Evolutionary conservation across 2,329 filamentous ascomycete genomes (phyloP).

Genomic region (Blumeria hordei): DNA sequence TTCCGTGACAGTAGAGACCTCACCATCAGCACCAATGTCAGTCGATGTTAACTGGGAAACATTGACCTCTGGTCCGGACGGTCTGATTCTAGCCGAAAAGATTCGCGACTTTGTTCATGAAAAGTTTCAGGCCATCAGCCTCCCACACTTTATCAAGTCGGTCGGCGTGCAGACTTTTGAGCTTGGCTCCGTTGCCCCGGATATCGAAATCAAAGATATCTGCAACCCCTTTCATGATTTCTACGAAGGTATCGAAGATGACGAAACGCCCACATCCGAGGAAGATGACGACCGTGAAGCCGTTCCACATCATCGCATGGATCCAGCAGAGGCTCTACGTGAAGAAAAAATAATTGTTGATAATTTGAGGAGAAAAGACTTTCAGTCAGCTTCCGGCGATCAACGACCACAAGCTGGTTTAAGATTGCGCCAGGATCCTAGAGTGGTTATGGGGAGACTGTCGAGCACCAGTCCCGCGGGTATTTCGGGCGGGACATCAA

Average conservation of each 20-base stretch:
- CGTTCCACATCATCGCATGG: constrained; percentile 6
- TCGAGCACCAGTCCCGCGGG: constrained; percentile 35
- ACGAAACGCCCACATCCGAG: constrained; percentile 30
- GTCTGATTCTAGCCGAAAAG: constrained; percentile 55
- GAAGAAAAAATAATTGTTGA: constrained; percentile 16
- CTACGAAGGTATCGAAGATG: constrained; percentile 60
- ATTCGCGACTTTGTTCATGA: constrained; percentile 89
- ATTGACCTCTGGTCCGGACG: constrained; percentile 72
- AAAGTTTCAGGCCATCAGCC: constrained; percentile 74
- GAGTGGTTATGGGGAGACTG: constrained; percentile 26
- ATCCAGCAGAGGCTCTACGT: constrained; percentile 11
- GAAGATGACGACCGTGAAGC: constrained; percentile 19
- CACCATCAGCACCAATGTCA: constrained; percentile 37
- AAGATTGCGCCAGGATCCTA: constrained; percentile 10
- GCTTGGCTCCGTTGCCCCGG: constrained; percentile 62
- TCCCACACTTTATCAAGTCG: constrained; percentile 90
- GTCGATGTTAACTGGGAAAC: constrained; percentile 95
- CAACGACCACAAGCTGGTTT: constrained; percentile 17
- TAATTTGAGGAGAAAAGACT: constrained; percentile 12
- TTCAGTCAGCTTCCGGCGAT: constrained; percentile 17
- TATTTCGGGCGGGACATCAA: constrained; percentile 47
- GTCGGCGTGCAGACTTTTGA: constrained; percentile 88
- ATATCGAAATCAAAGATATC: constrained; percentile 85
- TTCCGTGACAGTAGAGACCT: too few species aligned
- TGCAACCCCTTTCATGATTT: constrained; percentile 91